phyloP scores from a whole-genome alignment of 331 rosid genomes.

The Malus hybrid region DNA sequence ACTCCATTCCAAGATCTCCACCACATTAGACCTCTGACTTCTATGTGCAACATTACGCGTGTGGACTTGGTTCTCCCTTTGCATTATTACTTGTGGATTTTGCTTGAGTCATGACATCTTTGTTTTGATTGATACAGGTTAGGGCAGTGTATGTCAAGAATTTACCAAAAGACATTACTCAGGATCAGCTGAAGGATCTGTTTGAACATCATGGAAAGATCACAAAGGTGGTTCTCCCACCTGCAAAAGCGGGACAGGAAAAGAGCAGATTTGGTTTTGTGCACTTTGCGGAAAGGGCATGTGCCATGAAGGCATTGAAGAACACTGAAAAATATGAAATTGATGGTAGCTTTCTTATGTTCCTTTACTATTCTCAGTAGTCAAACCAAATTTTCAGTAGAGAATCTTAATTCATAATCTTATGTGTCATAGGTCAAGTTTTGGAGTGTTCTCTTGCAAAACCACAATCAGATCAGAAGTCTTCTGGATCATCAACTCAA shows the following conservation, averaged over 20 bases:
- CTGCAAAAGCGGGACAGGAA: slow-evolving; percentile 62
- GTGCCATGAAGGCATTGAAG: slow-evolving; percentile 59
- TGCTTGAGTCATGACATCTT: background rate
- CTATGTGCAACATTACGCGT: background rate
- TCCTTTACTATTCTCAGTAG: background rate
- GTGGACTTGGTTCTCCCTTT: background rate
- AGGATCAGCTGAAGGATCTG: slow-evolving; percentile 33
- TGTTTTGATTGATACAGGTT: slow-evolving; percentile 32
- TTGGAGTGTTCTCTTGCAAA: slow-evolving; percentile 66
- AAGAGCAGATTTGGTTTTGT: slow-evolving; percentile 69
- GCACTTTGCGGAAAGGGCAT: slow-evolving; percentile 55
- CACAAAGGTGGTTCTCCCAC: slow-evolving; percentile 63
- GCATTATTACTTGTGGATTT: slow-evolving; percentile 1
- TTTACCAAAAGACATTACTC: slow-evolving; percentile 54
- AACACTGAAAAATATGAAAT: slow-evolving; percentile 59
- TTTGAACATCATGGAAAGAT: slow-evolving; percentile 65
- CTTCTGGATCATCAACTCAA: slow-evolving; percentile 31
- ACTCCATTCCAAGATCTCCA: background rate
- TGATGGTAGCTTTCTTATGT: slow-evolving; percentile 35
- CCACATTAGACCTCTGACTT: background rate
- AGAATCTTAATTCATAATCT: background rate
- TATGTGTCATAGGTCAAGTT: slow-evolving; percentile 40
- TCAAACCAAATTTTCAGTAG: slow-evolving; percentile 2
- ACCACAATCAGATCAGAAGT: slow-evolving; percentile 56
- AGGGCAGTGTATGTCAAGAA: slow-evolving; percentile 61